Percentiles rank a stretch among this genome's conserved stretches.
phyloP scores from a whole-genome alignment of 495 filamentous ascomycete species.

The Pseudevernia furfuracea region DNA sequence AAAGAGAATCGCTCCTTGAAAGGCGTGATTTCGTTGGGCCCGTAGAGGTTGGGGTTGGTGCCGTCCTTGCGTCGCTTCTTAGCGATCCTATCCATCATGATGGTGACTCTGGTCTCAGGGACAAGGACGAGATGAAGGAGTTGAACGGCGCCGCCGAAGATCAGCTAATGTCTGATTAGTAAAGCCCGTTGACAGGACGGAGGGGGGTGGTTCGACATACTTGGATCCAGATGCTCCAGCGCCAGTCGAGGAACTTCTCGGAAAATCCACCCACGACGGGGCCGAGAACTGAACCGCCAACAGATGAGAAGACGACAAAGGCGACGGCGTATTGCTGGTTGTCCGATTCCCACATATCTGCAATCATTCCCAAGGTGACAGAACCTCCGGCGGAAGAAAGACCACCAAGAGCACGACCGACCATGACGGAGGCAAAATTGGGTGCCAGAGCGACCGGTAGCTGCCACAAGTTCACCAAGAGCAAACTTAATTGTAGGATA shows the following conservation, averaged over 20 bases:
- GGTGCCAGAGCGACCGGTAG: constrained; percentile 46
- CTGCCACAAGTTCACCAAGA: constrained; percentile 54
- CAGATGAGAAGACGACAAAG: constrained; percentile 57
- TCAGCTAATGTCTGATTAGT: constrained; percentile 35
- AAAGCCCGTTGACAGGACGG: not conserved
- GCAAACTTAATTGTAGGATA: constrained; percentile 47
- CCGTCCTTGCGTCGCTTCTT: constrained; percentile 46
- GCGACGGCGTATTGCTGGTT: constrained; percentile 54
- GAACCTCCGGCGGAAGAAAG: constrained; percentile 55
- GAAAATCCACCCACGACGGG: constrained; percentile 55
- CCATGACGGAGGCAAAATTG: constrained; percentile 49
- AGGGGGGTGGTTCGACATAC: not conserved
- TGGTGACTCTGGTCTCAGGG: constrained; percentile 50
- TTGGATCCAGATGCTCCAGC: constrained; percentile 50
- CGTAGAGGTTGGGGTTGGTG: constrained; percentile 50
- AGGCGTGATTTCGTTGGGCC: constrained; percentile 53
- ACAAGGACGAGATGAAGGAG: constrained; percentile 46
- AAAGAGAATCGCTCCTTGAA: constrained; percentile 52
- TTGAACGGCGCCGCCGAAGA: constrained; percentile 52
- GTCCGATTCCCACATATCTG: constrained; percentile 55
- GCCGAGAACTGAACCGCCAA: constrained; percentile 54
- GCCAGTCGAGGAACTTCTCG: constrained; percentile 43
- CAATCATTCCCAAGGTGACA: constrained; percentile 56
- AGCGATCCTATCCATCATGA: constrained; percentile 54
- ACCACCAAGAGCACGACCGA: constrained; percentile 51